Conservation (phyloP, 306 rosid genomes). For the Gynostemma pentaphyllum region DNA sequence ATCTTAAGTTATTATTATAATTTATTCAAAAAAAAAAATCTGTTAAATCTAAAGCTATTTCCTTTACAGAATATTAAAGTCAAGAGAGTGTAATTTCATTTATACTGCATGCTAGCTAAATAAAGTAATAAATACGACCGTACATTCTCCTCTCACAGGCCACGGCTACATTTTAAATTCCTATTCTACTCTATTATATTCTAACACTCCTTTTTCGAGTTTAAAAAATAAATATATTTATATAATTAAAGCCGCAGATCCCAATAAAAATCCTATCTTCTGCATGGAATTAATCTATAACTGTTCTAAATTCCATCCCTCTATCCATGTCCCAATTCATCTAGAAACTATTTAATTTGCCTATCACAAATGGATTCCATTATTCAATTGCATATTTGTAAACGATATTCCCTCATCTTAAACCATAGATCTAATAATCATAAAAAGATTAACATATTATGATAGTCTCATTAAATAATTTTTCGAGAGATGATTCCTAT, state of each 20-base stretch:
- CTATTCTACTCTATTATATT: background rate
- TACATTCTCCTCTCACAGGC: background rate
- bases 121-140: conserved; percentile 1
- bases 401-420: too few species aligned
- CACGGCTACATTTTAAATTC: background rate
- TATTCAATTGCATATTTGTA: too few species aligned
- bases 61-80: background rate
- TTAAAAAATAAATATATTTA: background rate
- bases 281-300: background rate
- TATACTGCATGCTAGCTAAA: background rate
- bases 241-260: too few species aligned
- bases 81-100: background rate
- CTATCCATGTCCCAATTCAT: background rate
- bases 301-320: background rate
- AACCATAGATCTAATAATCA: background rate
- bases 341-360: background rate
- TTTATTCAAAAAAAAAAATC: too few species aligned
- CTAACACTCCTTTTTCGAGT: background rate
- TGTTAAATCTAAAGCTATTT: background rate
- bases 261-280: background rate
- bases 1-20: too few species aligned
- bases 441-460: too few species aligned
- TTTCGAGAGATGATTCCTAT: too few species aligned
- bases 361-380: too few species aligned
- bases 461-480: too few species aligned